Base-by-base conservation (phyloP, 2,329 filamentous ascomycete genomes). In the Colletotrichum phormii region DNA sequence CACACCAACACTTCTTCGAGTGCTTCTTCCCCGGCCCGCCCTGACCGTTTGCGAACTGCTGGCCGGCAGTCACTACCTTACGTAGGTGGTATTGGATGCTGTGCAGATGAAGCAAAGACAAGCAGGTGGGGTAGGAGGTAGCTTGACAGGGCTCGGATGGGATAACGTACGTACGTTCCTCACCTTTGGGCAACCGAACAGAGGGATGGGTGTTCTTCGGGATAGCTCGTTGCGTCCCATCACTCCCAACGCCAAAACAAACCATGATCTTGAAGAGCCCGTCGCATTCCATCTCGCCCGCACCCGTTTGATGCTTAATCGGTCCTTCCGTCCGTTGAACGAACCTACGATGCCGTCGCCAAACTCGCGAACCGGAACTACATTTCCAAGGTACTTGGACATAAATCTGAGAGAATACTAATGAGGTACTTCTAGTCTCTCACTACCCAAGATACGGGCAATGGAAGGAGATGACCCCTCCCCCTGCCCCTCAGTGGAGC, bases 81-180 rank as follows among this genome's bases (percentile, higher is more conserved):
- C 46, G 42, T 49, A 49, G 42, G 42, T 49, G n/a, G 42, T n/a
- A 13, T 33, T 12, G 60, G 42, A 53, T 53, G 60, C 46, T 63
- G 46, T 49, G 7, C 26, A 46, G 37, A 15, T 42, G 26, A 22
- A n/a, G 42, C 18, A n/a, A 49, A 49, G 18, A 13, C 15, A 46
- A 3, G 42, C 6, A 5, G 15, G 42, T 46, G 18, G n/a, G n/a
- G n/a, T n/a, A n/a, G n/a, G n/a, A 46, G 42, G 31, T 33, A 46
- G 7, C 26, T 61, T 49, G 67, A 58, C 57, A 46, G 59, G 66
- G 58, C 22, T 49, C 42, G 53, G 67, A 33, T 71, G 57, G 49
- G 42, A 7, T 5, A 49, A 49, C 42, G 18, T 49, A n/a, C 42
- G 42, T n/a, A n/a, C 15, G 15, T 26, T 15, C 13, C 13, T 37